These are phyloP conservation scores for Colletotrichum liriopes DNA, from an alignment of 2,329 filamentous ascomycete species.

Conservation along the genomic window DNA sequence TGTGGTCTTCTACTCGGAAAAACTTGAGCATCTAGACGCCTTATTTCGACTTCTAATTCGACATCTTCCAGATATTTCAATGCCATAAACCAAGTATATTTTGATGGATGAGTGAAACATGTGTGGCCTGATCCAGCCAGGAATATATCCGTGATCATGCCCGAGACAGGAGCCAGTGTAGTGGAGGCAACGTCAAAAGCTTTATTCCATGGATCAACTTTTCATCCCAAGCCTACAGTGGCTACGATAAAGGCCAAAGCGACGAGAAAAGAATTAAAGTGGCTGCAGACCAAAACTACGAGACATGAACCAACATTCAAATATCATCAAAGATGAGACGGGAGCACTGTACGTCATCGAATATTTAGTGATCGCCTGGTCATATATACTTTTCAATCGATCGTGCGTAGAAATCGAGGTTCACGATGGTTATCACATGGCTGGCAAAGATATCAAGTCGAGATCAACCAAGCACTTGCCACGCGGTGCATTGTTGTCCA, in stretches of 20 bases:
- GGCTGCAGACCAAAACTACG: background rate
- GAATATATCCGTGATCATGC: no score
- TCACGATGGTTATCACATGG: background rate
- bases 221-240: background rate
- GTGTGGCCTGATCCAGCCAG: no score
- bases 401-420: background rate
- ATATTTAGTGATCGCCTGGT: background rate
- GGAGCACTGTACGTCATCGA: background rate
- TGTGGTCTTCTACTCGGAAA: background rate
- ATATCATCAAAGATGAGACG: background rate
- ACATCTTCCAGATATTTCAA: no score
- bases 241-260: background rate
- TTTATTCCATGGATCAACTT: background rate
- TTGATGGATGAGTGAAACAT: no score
- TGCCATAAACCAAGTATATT: no score
- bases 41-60: background rate
- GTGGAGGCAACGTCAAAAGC: background rate
- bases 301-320: background rate
- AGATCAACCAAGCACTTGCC: background rate
- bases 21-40: background rate
- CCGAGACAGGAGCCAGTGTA: no score
- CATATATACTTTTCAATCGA: background rate
- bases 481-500: background rate
- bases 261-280: background rate
- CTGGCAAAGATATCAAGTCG: no score